Percentiles rank a stretch among this genome's conserved stretches.
These are phyloP conservation scores for Capsella rubella DNA, from an alignment of 441 rosid species.

Conservation along the genomic window DNA sequence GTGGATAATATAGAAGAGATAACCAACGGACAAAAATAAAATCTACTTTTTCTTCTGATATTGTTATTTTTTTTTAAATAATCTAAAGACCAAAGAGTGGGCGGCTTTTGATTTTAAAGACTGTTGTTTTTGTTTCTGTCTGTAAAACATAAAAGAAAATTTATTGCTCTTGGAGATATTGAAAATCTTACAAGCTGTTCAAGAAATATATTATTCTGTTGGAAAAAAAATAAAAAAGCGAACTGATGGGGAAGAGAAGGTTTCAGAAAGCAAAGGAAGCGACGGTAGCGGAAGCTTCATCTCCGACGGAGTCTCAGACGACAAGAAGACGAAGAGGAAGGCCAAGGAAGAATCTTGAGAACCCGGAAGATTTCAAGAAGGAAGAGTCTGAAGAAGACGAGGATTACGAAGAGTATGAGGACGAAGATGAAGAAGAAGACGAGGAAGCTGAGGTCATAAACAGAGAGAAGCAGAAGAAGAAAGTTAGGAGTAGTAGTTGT, in stretches of 20 bases:
- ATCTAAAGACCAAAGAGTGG: conserved; percentile 29
- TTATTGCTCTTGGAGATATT: conserved; percentile 22
- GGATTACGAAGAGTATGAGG: conserved; percentile 37
- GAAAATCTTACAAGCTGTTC: conserved; percentile 18
- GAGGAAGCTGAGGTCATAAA: conserved; percentile 45
- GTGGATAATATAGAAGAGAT: conserved; percentile 24
- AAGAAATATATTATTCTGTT: background rate
- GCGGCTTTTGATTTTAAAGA: conserved; percentile 38
- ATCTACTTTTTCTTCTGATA: conserved; percentile 26
- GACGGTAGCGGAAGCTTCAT: conserved; percentile 64
- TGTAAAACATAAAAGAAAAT: conserved; percentile 11
- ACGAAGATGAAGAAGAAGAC: conserved; percentile 31
- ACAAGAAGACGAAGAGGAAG: conserved; percentile 76
- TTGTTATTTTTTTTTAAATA: background rate
- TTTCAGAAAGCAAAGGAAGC: conserved; percentile 68
- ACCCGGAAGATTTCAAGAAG: conserved; percentile 37
- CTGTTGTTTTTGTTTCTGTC: conserved; percentile 29
- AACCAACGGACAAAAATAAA: conserved; percentile 38
- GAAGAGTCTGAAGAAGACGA: conserved; percentile 46
- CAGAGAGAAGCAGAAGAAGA: conserved; percentile 45
- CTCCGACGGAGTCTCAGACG: conserved; percentile 45
- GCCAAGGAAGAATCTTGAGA: conserved; percentile 69
- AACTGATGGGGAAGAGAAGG: conserved; percentile 72
- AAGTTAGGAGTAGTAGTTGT: conserved; percentile 30
- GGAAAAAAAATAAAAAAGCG: background rate